A percentile compares a stretch with the other conserved stretches of the same genome.
Conservation (phyloP, 2,329 filamentous ascomycete genomes). For the Aspergillus nomiae region DNA sequence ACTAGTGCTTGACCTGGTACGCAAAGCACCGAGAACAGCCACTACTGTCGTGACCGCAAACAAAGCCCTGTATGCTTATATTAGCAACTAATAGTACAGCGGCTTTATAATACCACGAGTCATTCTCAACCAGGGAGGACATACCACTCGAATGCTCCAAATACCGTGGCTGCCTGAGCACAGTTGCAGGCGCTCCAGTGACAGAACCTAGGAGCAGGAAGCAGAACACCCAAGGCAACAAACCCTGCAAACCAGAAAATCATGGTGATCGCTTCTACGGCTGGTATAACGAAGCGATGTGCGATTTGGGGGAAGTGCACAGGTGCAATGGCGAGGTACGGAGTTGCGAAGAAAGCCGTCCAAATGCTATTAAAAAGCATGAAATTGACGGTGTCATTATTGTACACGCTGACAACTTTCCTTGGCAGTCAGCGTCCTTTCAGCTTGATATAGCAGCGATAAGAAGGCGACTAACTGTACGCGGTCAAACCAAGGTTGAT, state of each 20-base stretch:
- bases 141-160: constrained; percentile 53
- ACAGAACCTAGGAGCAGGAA: constrained; percentile 60
- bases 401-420: constrained; percentile 57
- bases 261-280: constrained; percentile 70
- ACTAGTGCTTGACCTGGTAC: constrained; percentile 35
- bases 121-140: constrained; percentile 12
- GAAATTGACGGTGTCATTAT: constrained; percentile 68
- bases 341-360: constrained; percentile 68
- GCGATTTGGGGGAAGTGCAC: constrained; percentile 62
- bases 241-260: constrained; percentile 91
- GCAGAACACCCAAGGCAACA: constrained; percentile 70
- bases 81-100: constrained; percentile 6
- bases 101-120: not conserved
- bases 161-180: constrained; percentile 55
- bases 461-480: constrained; percentile 60
- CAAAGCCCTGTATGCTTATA: constrained; percentile 27
- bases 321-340: constrained; percentile 70
- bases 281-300: constrained; percentile 67
- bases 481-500: constrained; percentile 74
- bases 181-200: constrained; percentile 59
- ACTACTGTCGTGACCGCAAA: constrained; percentile 55
- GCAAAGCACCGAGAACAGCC: constrained; percentile 50
- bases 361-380: constrained; percentile 78
- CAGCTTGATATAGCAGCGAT: not conserved
- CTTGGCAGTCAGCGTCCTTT: constrained; percentile 8